Conservation (phyloP, 1,284 basidiomycete species). For the Melampsora americana region DNA sequence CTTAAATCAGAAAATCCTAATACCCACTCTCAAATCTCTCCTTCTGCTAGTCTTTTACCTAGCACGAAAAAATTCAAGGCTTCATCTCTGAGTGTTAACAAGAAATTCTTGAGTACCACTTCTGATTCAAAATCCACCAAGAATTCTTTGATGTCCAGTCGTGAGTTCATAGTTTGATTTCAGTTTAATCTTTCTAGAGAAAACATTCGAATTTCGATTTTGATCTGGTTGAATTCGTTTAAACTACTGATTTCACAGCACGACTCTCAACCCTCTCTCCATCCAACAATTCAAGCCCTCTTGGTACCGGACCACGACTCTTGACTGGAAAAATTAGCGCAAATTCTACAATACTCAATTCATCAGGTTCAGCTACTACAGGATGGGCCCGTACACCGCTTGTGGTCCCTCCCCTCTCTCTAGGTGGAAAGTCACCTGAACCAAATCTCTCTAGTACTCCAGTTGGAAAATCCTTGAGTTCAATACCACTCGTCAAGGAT, state of each 20-base stretch:
- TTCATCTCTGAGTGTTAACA: constrained; percentile 40
- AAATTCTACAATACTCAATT: constrained; percentile 26
- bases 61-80: constrained; percentile 41
- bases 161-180: constrained; percentile 11
- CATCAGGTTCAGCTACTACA: constrained; percentile 5
- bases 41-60: neutral
- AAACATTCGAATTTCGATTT: neutral
- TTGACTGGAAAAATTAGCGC: constrained; percentile 35
- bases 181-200: too few species aligned
- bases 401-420: neutral
- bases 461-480: neutral
- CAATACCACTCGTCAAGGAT: neutral
- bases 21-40: neutral
- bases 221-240: neutral
- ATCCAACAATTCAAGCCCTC: constrained; percentile 7
- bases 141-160: constrained; percentile 10
- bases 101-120: constrained; percentile 39
- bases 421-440: constrained; percentile 34
- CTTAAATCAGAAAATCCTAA: neutral
- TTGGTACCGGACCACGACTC: constrained; percentile 27
- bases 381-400: constrained; percentile 28
- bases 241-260: constrained; percentile 4
- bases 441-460: constrained; percentile 7
- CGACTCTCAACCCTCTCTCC: constrained; percentile 34
- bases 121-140: constrained; percentile 24